phyloP scores from a whole-genome alignment of 1,284 basidiomycete species.

The Naganishia sp. region DNA sequence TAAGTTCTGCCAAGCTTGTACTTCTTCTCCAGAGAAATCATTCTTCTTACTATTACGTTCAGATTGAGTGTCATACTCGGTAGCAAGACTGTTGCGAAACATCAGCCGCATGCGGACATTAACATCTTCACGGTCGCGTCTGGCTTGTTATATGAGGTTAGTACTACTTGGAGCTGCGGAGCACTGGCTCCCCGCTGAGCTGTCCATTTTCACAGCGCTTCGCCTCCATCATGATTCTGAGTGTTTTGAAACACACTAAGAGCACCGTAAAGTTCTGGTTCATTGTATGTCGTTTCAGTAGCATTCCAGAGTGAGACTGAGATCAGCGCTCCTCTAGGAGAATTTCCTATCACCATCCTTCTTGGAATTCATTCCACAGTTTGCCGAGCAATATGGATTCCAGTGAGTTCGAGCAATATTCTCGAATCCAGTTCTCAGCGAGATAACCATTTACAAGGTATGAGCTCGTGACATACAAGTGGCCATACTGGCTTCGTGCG shows the following conservation, averaged over 20 bases:
- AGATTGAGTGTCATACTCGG: slow-evolving; percentile 39
- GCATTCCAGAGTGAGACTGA: neutral
- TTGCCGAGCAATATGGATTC: slow-evolving; percentile 86
- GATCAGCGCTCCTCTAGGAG: slow-evolving; percentile 51
- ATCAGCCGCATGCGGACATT: slow-evolving; percentile 69
- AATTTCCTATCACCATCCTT: slow-evolving; percentile 98
- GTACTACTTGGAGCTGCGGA: slow-evolving; percentile 22
- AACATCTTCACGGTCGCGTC: slow-evolving; percentile 99
- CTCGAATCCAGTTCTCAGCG: neutral
- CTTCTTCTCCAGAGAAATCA: neutral
- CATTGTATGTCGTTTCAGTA: slow-evolving; percentile 60
- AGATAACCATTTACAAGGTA: slow-evolving; percentile 51
- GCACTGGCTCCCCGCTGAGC: slow-evolving; percentile 29
- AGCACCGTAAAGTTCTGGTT: slow-evolving; percentile 99
- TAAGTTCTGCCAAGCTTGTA: neutral
- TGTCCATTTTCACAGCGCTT: slow-evolving; percentile 66
- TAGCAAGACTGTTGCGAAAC: slow-evolving; percentile 36
- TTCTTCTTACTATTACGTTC: neutral
- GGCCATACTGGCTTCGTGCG: slow-evolving; percentile 95
- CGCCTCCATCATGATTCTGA: slow-evolving; percentile 96
- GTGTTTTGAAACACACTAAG: slow-evolving; percentile 89
- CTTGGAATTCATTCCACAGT: slow-evolving; percentile 93
- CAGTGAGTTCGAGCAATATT: slow-evolving; percentile 57
- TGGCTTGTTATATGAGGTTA: slow-evolving; percentile 89
- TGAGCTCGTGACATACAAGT: slow-evolving; percentile 97